Evolutionary conservation across 345 rosid species (phyloP).

Genomic region (Litchi chinensis): DNA sequence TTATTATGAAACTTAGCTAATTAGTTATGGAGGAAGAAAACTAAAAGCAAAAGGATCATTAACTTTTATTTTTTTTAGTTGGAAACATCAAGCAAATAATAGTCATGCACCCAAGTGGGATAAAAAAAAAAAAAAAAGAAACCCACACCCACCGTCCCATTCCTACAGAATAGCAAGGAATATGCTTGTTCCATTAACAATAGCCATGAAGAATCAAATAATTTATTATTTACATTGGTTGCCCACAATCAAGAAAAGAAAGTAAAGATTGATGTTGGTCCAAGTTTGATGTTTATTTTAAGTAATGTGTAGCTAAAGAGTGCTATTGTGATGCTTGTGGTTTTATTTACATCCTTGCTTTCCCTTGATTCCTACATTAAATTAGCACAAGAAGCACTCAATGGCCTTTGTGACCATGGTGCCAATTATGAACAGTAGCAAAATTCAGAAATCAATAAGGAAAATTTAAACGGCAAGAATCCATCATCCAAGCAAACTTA

Average conservation of each 20-base stretch:
- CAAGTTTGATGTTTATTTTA: neutral
- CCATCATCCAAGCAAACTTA: slow-evolving; percentile 34
- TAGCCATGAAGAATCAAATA: neutral
- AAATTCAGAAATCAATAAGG: neutral
- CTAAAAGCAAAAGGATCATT: neutral
- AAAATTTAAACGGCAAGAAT: neutral
- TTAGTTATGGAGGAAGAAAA: neutral
- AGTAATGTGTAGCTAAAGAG: neutral
- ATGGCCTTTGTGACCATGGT: neutral
- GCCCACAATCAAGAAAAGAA: neutral
- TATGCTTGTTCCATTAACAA: no score
- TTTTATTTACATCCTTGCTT: neutral
- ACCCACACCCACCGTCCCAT: neutral
- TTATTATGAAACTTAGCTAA: neutral
- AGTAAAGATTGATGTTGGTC: neutral
- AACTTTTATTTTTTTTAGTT: neutral
- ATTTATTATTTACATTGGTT: neutral
- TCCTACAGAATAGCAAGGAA: neutral
- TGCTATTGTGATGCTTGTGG: neutral
- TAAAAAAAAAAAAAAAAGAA: neutral
- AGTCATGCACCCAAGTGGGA: neutral
- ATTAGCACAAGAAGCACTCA: neutral
- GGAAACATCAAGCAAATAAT: neutral
- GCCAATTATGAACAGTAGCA: neutral
- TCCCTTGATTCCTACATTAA: neutral